Evolutionary conservation across 805 yeast genomes (phyloP).

Genomic region (Jamesozyma rosinii): DNA sequence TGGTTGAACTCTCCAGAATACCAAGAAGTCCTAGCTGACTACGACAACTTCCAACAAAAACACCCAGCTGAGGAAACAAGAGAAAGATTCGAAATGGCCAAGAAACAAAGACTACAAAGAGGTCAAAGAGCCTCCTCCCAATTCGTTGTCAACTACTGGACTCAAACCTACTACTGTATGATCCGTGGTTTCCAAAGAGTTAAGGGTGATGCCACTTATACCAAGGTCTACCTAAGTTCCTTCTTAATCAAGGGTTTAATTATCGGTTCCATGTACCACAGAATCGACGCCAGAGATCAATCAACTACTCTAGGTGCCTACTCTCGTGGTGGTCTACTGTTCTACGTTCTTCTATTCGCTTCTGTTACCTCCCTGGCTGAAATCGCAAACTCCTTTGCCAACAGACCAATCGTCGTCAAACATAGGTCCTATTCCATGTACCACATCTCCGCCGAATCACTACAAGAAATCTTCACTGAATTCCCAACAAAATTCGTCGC

Average conservation of each 20-base stretch:
- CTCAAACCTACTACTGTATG: constrained; percentile 45
- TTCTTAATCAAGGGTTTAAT: constrained; percentile 49
- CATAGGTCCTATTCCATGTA: constrained; percentile 56
- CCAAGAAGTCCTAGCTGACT: constrained; percentile 31
- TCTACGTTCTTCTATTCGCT: constrained; percentile 51
- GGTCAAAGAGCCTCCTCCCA: constrained; percentile 34
- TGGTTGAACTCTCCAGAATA: constrained; percentile 53
- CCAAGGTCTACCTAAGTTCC: constrained; percentile 43
- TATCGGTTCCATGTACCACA: constrained; percentile 52
- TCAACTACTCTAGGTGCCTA: constrained; percentile 46
- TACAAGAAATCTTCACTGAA: constrained; percentile 48
- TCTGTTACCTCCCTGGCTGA: constrained; percentile 56
- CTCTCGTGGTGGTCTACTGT: constrained; percentile 55
- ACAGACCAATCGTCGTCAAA: constrained; percentile 55
- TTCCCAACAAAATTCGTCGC: constrained; percentile 48
- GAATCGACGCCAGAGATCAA: constrained; percentile 32
- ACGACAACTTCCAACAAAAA: constrained; percentile 35
- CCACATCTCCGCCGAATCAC: constrained; percentile 55
- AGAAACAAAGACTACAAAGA: constrained; percentile 36
- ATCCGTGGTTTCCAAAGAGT: constrained; percentile 46
- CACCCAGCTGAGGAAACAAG: constrained; percentile 36
- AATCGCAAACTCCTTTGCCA: constrained; percentile 48
- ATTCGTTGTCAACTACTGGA: constrained; percentile 37
- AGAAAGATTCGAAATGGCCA: constrained; percentile 34
- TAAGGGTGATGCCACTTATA: constrained; percentile 48